Percentiles rank a stretch among this genome's conserved stretches.
phyloP scores from a whole-genome alignment of 1,284 basidiomycete species.

The Puccinia novopanici region DNA sequence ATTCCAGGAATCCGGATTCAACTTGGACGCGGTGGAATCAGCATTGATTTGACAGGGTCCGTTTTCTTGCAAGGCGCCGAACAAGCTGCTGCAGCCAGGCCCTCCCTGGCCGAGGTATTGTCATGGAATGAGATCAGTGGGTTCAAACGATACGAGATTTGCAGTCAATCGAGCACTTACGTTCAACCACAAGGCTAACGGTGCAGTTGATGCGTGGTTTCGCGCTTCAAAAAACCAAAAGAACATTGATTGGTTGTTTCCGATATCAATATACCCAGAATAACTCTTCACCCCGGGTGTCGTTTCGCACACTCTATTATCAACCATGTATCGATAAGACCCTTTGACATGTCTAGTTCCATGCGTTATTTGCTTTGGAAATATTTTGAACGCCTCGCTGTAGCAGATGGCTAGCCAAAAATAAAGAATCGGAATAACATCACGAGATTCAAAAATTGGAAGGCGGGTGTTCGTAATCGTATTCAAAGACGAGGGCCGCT shows the following conservation, averaged over 20 bases:
- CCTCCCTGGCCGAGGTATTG: constrained; percentile 54
- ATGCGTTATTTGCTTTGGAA: constrained; percentile 30
- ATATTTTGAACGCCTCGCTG: constrained; percentile 5
- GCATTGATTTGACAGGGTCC: constrained; percentile 71
- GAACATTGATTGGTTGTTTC: constrained; percentile 66
- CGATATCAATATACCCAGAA: constrained; percentile 69
- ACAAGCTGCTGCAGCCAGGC: constrained; percentile 69
- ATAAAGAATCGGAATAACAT: constrained; percentile 20
- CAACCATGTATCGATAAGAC: constrained; percentile 33
- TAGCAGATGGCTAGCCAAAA: constrained; percentile 9
- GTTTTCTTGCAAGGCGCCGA: constrained; percentile 70
- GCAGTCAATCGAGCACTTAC: constrained; percentile 50
- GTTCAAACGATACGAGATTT: constrained; percentile 63
- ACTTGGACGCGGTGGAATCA: constrained; percentile 60
- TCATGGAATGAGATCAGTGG: constrained; percentile 60
- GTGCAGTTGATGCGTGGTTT: constrained; percentile 65
- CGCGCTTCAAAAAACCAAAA: constrained; percentile 72
- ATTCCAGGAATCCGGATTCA: constrained; percentile 70
- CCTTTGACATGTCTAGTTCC: constrained; percentile 9
- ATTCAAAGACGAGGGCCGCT: background rate
- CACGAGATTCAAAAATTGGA: background rate
- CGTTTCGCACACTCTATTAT: constrained; percentile 73
- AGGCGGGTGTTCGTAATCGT: background rate
- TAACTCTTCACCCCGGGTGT: constrained; percentile 69
- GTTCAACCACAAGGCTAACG: constrained; percentile 67